Percentiles rank a stretch among this genome's conserved stretches.
These are phyloP conservation scores for barley (Hordeum vulgare) DNA, from an alignment of 176 grass and related monocot genomes.

Conservation along the genomic window DNA sequence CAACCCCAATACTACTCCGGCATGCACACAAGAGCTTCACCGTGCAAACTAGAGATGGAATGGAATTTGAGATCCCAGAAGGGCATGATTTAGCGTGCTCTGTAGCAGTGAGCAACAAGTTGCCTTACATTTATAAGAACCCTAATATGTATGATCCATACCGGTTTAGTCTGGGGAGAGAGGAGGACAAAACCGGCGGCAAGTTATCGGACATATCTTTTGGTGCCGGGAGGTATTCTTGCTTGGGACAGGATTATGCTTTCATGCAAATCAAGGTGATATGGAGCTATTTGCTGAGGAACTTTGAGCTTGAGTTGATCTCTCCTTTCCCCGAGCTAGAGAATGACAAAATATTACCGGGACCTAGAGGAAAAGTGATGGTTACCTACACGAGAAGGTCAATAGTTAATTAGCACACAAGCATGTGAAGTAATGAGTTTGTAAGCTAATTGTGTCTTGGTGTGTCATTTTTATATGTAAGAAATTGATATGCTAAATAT, in stretches of 20 bases:
- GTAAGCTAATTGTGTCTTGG: too few relatives aligned
- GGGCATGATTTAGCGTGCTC: background rate
- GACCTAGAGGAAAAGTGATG: background rate
- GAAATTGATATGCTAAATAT: too few relatives aligned
- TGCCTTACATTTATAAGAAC: background rate
- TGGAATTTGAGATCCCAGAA: background rate
- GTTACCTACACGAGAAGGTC: background rate
- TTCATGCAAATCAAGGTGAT: background rate
- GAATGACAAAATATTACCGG: background rate
- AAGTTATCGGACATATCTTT: background rate
- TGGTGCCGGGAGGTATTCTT: background rate
- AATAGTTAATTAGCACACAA: background rate
- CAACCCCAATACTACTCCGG: accelerated
- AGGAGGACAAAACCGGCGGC: background rate
- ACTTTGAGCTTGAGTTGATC: background rate
- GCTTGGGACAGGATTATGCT: background rate
- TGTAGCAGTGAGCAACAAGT: background rate
- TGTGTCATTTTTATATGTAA: too few relatives aligned
- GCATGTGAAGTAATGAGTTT: too few relatives aligned
- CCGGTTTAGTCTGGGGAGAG: background rate
- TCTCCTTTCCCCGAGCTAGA: background rate
- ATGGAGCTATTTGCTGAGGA: background rate
- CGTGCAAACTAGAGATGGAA: background rate
- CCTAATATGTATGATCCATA: background rate
- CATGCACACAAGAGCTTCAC: background rate